Evolutionary conservation across 116 monocot species (phyloP).

Genomic region (Iris pallida): DNA sequence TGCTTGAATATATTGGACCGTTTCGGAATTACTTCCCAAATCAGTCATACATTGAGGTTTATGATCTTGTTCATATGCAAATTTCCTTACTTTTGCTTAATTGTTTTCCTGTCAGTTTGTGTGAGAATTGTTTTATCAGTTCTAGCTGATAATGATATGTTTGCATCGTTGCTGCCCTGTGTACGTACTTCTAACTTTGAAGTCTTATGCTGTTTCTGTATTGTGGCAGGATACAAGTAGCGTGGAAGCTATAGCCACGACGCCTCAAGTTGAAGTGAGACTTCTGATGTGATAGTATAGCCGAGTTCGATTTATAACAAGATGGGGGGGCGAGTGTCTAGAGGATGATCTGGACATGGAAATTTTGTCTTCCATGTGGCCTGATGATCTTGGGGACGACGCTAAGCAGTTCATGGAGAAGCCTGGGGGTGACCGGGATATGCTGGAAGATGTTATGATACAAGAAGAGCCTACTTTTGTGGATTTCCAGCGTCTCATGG

Average conservation of each 20-base stretch:
- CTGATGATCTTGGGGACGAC: slow-evolving; percentile 51
- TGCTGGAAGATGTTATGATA: slow-evolving; percentile 46
- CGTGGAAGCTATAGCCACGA: neutral
- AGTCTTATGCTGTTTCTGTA: neutral
- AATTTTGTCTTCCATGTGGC: slow-evolving; percentile 66
- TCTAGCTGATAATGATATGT: no score
- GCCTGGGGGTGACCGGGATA: slow-evolving; percentile 37
- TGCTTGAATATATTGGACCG: neutral
- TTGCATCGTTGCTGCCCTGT: neutral
- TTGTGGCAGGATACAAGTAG: neutral
- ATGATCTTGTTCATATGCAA: neutral
- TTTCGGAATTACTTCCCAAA: neutral
- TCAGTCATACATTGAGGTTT: neutral
- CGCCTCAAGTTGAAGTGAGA: neutral
- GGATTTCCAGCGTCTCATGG: slow-evolving; percentile 49
- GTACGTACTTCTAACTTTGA: neutral
- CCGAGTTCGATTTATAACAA: neutral
- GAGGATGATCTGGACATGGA: slow-evolving; percentile 51
- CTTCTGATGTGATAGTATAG: slow-evolving; percentile 2
- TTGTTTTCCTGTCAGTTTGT: no score
- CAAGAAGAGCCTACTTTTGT: slow-evolving; percentile 33
- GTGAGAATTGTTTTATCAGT: no score
- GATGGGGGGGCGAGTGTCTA: slow-evolving; percentile 47
- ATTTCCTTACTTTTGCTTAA: neutral
- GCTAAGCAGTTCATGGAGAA: slow-evolving; percentile 65